Evolutionary conservation across 2,329 filamentous ascomycete species (phyloP).

Genomic region (Fusarium abutilonis): DNA sequence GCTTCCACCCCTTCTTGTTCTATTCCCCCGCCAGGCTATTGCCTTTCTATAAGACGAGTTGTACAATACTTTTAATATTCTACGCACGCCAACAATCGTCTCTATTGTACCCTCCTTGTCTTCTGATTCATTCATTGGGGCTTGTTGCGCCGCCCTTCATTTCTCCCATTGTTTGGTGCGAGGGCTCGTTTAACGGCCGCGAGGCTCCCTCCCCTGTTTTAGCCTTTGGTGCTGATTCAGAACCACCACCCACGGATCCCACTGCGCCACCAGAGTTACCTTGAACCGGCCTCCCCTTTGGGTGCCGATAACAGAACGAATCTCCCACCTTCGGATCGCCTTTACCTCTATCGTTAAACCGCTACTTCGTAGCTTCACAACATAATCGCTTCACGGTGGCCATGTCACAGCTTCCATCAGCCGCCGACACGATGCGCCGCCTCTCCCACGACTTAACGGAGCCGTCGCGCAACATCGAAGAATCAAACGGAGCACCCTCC

Average conservation of each 20-base stretch:
- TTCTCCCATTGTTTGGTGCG: conserved; percentile 22
- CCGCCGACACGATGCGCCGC: conserved; percentile 54
- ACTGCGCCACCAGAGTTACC: conserved; percentile 34
- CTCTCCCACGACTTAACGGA: conserved; percentile 55
- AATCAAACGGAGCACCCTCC: conserved; percentile 46
- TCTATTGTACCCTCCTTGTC: background rate
- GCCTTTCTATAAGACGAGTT: conserved; percentile 6
- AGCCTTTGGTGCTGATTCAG: conserved; percentile 28
- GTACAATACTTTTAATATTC: conserved; percentile 9
- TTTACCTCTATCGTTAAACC: conserved; percentile 8
- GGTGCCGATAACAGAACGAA: conserved; percentile 14
- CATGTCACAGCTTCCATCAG: conserved; percentile 37
- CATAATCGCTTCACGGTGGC: background rate
- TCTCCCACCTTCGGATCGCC: conserved; percentile 6
- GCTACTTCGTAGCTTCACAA: conserved; percentile 4
- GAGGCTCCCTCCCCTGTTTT: conserved; percentile 19
- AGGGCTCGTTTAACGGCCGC: conserved; percentile 29
- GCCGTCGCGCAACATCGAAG: conserved; percentile 54
- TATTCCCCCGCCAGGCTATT: conserved; percentile 11
- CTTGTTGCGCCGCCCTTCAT: conserved; percentile 26
- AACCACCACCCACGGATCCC: conserved; percentile 26
- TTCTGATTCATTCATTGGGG: conserved; percentile 10
- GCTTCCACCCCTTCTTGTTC: background rate
- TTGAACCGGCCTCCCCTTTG: conserved; percentile 18
- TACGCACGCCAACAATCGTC: background rate